Conservation (phyloP, 495 filamentous ascomycete species). For the Penicillium macrosclerotiorum region DNA sequence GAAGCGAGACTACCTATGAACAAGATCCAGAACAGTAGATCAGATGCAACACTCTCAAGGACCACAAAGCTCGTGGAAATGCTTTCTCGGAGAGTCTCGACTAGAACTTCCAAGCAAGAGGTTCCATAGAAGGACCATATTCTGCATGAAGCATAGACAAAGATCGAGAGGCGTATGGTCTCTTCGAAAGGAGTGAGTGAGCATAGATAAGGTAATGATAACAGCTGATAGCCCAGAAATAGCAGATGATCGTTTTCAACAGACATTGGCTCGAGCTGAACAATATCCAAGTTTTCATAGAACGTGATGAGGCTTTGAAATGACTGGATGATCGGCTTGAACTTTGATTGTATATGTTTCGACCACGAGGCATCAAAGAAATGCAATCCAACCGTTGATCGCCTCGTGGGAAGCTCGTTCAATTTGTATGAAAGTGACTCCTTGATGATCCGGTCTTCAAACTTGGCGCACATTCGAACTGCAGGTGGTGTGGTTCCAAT, state of each 20-base stretch:
- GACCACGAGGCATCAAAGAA: constrained; percentile 14
- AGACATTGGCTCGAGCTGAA: constrained; percentile 2
- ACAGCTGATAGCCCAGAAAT: constrained; percentile 10
- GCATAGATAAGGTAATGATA: constrained; percentile 5
- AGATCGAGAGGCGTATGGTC: constrained; percentile 13
- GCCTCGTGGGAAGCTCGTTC: neutral
- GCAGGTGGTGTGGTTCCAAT: neutral
- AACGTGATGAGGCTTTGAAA: constrained; percentile 7
- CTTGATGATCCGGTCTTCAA: constrained; percentile 1
- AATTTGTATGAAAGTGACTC: neutral
- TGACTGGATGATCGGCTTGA: constrained; percentile 7
- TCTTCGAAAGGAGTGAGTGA: constrained; percentile 11
- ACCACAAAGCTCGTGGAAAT: constrained; percentile 3
- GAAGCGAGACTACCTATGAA: constrained; percentile 1
- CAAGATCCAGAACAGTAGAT: constrained; percentile 3
- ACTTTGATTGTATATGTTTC: constrained; percentile 4
- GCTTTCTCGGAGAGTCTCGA: constrained; percentile 6
- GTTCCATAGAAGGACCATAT: constrained; percentile 15
- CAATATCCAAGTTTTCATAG: constrained; percentile 10
- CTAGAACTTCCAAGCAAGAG: constrained; percentile 5
- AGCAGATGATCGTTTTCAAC: constrained; percentile 18
- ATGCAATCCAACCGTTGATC: constrained; percentile 1
- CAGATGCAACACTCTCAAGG: constrained; percentile 4
- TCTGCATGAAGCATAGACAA: constrained; percentile 11
- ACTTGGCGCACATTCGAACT: neutral